phyloP scores from a whole-genome alignment of 1,284 basidiomycete species.

The Thecaphora thlaspeos region DNA sequence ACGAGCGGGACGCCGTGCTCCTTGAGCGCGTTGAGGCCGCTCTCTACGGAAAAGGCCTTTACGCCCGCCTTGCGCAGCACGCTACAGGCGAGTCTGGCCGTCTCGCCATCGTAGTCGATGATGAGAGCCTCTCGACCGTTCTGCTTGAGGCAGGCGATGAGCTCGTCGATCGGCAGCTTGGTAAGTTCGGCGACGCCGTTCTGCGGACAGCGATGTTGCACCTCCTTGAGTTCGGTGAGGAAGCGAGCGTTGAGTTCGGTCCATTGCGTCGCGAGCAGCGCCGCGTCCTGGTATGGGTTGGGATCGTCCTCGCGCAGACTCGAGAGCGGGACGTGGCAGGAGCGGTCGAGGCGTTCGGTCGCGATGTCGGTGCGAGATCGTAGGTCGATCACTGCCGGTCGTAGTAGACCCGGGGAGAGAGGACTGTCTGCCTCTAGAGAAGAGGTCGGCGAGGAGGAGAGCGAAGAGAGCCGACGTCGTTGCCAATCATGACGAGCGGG shows the following conservation, averaged over 20 bases:
- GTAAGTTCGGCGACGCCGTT: slow-evolving; percentile 15
- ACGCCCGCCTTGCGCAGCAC: slow-evolving; percentile 17
- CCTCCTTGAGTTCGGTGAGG: not conserved
- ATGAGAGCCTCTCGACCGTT: slow-evolving; percentile 12
- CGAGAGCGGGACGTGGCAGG: slow-evolving; percentile 17
- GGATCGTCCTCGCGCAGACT: slow-evolving; percentile 12
- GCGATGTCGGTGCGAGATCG: slow-evolving; percentile 10
- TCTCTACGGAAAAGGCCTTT: slow-evolving; percentile 17
- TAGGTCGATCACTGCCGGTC: slow-evolving; percentile 20
- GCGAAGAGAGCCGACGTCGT: not conserved
- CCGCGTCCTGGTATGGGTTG: slow-evolving; percentile 17
- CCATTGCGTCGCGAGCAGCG: slow-evolving; percentile 20
- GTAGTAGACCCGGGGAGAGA: not conserved
- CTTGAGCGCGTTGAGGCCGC: slow-evolving; percentile 7
- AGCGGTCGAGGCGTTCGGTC: slow-evolving; percentile 4
- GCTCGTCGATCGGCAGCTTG: slow-evolving; percentile 10
- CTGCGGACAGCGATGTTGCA: not conserved
- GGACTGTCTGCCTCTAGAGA: not conserved
- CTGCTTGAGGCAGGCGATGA: slow-evolving; percentile 10
- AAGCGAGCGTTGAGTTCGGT: slow-evolving; percentile 23
- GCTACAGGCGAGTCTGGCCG: slow-evolving; percentile 10
- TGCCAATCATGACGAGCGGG: not conserved
- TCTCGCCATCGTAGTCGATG: slow-evolving; percentile 20
- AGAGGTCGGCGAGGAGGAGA: not conserved
- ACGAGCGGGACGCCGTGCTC: too few species aligned